phyloP scores from a whole-genome alignment of 1,284 basidiomycete genomes.

The Marasmius oreades region DNA sequence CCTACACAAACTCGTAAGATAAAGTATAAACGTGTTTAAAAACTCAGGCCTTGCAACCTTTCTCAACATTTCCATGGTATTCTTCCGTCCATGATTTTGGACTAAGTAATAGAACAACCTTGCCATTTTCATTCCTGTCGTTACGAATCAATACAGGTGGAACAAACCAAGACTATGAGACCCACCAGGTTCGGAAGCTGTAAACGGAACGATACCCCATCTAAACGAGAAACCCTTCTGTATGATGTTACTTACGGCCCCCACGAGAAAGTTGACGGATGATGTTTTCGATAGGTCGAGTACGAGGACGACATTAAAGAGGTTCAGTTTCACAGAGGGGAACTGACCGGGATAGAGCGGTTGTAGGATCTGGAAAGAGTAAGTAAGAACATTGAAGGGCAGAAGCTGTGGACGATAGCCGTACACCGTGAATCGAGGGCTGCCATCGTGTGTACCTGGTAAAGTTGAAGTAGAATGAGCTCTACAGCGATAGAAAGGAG shows the following conservation, averaged over 20 bases:
- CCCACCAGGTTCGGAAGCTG: slow-evolving; percentile 56
- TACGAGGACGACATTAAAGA: slow-evolving; percentile 78
- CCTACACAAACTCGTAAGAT: slow-evolving; percentile 19
- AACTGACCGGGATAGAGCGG: slow-evolving; percentile 76
- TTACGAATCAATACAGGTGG: background rate
- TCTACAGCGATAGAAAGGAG: background rate
- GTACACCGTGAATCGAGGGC: slow-evolving; percentile 45
- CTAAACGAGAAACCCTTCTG: slow-evolving; percentile 70
- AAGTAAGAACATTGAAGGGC: slow-evolving; percentile 10
- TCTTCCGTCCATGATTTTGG: slow-evolving; percentile 58
- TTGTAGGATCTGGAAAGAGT: slow-evolving; percentile 54
- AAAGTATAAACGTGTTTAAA: background rate
- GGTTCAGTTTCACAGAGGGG: slow-evolving; percentile 66
- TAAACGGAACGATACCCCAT: slow-evolving; percentile 80
- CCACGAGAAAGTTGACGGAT: slow-evolving; percentile 60
- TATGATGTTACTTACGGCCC: slow-evolving; percentile 66
- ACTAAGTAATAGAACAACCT: slow-evolving; percentile 68
- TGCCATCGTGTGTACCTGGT: slow-evolving; percentile 54
- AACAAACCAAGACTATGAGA: slow-evolving; percentile 8
- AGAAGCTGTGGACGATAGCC: slow-evolving; percentile 19
- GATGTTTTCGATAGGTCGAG: slow-evolving; percentile 71
- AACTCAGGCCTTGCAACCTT: slow-evolving; percentile 36
- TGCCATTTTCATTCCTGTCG: slow-evolving; percentile 65
- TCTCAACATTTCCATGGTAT: slow-evolving; percentile 59
- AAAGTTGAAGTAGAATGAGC: slow-evolving; percentile 3